Evolutionary conservation across 106 monocot species (phyloP), one percentile per base, ranked within the genome.

Genomic region (Allium cepa): DNA sequence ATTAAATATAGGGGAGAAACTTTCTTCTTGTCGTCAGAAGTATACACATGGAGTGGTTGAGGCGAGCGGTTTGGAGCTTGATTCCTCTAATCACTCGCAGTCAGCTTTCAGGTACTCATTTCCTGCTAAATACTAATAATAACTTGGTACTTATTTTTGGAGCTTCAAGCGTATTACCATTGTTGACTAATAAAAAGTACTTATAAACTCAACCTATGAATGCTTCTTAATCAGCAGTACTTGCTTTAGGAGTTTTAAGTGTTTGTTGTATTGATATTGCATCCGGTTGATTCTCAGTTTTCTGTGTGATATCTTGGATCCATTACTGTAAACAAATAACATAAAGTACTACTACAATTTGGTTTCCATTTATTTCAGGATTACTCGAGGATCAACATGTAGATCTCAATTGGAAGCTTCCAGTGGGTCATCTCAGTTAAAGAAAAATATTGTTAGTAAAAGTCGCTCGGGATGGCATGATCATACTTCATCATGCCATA

Each of bases 371-470:
- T 52, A 26, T 26, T 69, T 46, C 62, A 87, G 90, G 79, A 46
- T 71, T 47, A 62, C 28, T 67, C 50, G 60, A 13, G 65, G 55
- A 63, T 49, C 53, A 73, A 56, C 64, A 77, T 79, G 69, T 56
- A 60, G 59, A 77, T 13, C 68, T 50, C 71, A 77, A 8, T 68
- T 75, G 53, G 72, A 71, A 67, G 46, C 73, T 72, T 80, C 22
- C 47, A 26, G 9, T 59, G 76, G 64, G n/a, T 51, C 65, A 49
- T 52, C 22, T 74, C 47, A 56, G 50, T 49, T 57, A 49, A 82
- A 72, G 67, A 79, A 78, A 26, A 27, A 63, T 16, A 26, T 60
- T n/a, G 66, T 73, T 57, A 17, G 70, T 45, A 76, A 86, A 70
- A 74, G 36, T 68, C 45, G n/a, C 26, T 62, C 62, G 10, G 57